Conservation (phyloP, 495 filamentous ascomycete genomes). For the Daldinia bambusicola region DNA sequence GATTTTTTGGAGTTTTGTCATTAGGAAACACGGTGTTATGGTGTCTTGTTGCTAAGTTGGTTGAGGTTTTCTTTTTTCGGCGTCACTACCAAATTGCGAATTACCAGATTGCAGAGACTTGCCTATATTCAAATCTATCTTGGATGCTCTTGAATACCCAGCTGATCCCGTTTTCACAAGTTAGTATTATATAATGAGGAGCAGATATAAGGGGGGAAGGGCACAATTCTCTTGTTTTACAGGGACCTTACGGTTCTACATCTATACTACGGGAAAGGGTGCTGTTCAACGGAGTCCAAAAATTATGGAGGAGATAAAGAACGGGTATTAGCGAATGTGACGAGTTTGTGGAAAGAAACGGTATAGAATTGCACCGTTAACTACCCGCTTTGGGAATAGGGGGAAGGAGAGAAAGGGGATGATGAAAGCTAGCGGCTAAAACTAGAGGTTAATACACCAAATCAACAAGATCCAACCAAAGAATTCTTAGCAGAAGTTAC, state of each 20-base stretch:
- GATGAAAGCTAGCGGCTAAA: conserved; percentile 34
- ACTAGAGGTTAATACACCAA: conserved; percentile 40
- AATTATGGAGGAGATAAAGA: conserved; percentile 28
- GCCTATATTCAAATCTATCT: conserved; percentile 26
- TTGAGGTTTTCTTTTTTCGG: conserved; percentile 7
- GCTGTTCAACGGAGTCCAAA: conserved; percentile 41
- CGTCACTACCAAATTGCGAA: conserved; percentile 43
- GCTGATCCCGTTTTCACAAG: conserved; percentile 26
- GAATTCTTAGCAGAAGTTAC: conserved; percentile 9
- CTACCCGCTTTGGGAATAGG: conserved; percentile 26
- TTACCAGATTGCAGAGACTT: conserved; percentile 41
- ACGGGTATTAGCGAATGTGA: conserved; percentile 25
- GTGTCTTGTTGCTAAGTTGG: conserved; percentile 20
- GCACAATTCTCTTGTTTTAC: conserved; percentile 20
- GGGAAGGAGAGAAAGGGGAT: conserved; percentile 26
- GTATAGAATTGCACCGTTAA: conserved; percentile 31
- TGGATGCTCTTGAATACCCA: conserved; percentile 41
- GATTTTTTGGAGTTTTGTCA: conserved; percentile 20
- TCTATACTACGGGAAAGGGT: conserved; percentile 22
- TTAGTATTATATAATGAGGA: conserved; percentile 32
- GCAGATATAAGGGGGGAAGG: conserved; percentile 14
- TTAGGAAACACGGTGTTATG: conserved; percentile 26
- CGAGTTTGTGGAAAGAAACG: conserved; percentile 27
- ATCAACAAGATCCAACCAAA: conserved; percentile 35
- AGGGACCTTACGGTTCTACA: conserved; percentile 19